Evolutionary conservation across 495 filamentous ascomycete genomes (phyloP), one percentile per base, ranked within the genome.

Genomic region (Neurospora sp.): DNA sequence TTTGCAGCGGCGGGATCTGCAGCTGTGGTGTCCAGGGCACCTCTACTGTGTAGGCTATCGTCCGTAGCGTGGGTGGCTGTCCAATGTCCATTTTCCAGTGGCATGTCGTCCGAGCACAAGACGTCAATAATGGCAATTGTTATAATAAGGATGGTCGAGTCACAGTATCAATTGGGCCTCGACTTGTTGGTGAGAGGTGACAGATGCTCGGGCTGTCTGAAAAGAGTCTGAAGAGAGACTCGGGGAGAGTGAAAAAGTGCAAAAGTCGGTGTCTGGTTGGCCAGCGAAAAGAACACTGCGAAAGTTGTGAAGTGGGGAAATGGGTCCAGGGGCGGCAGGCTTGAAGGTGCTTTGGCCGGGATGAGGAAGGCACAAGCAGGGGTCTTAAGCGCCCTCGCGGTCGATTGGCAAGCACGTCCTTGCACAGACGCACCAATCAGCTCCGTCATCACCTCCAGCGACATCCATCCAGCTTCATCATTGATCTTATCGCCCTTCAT

Each of bases 331-430:
- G 53, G 22, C 53, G 53, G 53, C 22, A 61, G 48, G 53, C 53
- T 61, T 8, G 27, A 61, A 61, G 53, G 48, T 59, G 48, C 48
- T 61, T 61, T 27, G 12, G 22, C 48, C 12, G 22, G 48, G 53
- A 31, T 35, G 12, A 18, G 53, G 53, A 66, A 66, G 53, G 53
- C 22, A 66, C 53, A 66, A 66, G 27, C 53, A 66, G 27, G 48
- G 48, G 20, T 27, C 20, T 66, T 81, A 81, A 81, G 79, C 79
- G 79, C 79, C 78, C 75, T 79, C 70, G 40, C 72, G 68, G 59
- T 48, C 75, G 69, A 79, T 77, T 79, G 77, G 78, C 78, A 74
- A 70, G 38, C 38, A 42, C 39, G 75, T 70, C 79, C 78, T 73
- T 78, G 78, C 68, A 14, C 18, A 46, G 71, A 73, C 46, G 48